Evolutionary conservation across 2,329 filamentous ascomycete species (phyloP), one percentile per base, ranked within the genome.

Genomic region (Delphinella strobiligena): DNA sequence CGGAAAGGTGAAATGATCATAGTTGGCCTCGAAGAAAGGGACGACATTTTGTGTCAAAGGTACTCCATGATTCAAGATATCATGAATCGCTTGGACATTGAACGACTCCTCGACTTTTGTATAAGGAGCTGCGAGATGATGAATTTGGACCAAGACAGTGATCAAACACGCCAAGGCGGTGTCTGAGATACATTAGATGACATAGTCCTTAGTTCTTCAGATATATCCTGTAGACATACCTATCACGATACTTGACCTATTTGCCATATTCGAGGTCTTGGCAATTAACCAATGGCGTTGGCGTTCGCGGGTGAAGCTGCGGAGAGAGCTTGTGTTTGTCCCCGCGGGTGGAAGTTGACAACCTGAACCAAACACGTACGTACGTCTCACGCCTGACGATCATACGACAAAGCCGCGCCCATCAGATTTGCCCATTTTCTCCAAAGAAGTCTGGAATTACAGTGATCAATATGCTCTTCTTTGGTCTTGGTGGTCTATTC

Each of bases 81-180:
- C 91, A 61, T 96, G 91, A 3, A 79, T 74, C 4, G 91, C 91
- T 60, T 98, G 91, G 43, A 96, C 77, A 59, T 94, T 94, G 73
- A 98, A 96, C 0, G 89, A 96, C 62, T 98, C 91, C 61, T 98
- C 91, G 44, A 98, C 91, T 61, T 98, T 98, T 42, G 88, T 95
- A 65, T 93, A 89, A 1, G 91, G 91, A 9, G 88, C 77, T n/a
- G 40, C 40, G 22, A 27, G 7, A 27, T 27, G 18, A 16, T 51
- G 49, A 30, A 60, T 40, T 41, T 61, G 57, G 2, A 56, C 22
- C 11, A 59, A 38, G 5, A 61, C 46, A 3, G 34, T 37, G 30
- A 37, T 33, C 12, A 27, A 27, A 12, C 7, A 12, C 22, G 22
- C 7, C 22, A 27, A 27, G 22, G 22, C 22, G 7, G 12, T 12